Evolutionary conservation across 1,284 basidiomycete species (phyloP), one percentile per base, ranked within the genome.

Genomic region (Ustilago loliicola): DNA sequence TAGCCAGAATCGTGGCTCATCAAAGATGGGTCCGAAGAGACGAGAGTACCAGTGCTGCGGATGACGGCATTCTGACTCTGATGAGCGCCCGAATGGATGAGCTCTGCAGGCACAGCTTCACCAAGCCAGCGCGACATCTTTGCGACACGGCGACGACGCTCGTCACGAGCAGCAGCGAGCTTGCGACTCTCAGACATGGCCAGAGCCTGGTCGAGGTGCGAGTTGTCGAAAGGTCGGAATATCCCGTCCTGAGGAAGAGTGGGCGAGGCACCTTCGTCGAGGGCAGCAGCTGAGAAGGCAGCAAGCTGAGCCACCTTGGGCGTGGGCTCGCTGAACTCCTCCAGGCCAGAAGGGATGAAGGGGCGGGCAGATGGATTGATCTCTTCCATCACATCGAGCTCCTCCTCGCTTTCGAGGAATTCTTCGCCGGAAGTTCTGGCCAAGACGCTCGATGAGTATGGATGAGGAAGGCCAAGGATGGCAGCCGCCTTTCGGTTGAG

Each of bases 121-220:
- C 81, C 81, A 17, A 83, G 78, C 81, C 79, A 83, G 13, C 75
- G 72, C 38, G 73, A 73, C 68, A 83, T 77, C 58, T 83, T 83
- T 38, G 75, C 78, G 15, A 83, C 65, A 25, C 69, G 68, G 36
- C 72, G 66, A 21, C 80, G 64, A 13, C 80, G 74, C 47, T 80
- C 81, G 9, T 80, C 80, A 42, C 80, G 64, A 15, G 62, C 60
- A 32, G 60, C 65, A 9, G 70, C 67, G 5, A 70, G 27, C 52
- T 69, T 65, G 29, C 69, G 65, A 45, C 69, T 61, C 47, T 77
- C 74, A 0, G 69, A 68, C 23, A 57, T 42, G 55, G 56, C 69
- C 17, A 66, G 47, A n/a, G 40, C 69, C 21, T 61, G 74, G 15
- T 71, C 65, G 15, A 70, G 48, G 10, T 63, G 62, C 21, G 62